phyloP scores from a whole-genome alignment of 805 yeast species.

The Clavispora phyllophila region DNA sequence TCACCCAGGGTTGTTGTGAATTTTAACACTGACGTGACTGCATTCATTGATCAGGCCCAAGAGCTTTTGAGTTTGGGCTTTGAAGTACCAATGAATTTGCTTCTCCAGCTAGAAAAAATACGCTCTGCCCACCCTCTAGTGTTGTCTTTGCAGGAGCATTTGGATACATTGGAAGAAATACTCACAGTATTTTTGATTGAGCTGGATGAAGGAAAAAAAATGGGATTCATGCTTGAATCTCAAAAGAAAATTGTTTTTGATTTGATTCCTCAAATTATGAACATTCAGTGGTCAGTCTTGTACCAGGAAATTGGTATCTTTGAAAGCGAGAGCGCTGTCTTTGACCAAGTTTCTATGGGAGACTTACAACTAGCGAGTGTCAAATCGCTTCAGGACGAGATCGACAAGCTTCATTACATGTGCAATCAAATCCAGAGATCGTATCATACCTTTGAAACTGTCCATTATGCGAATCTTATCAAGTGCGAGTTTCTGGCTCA shows the following conservation, averaged over 20 bases:
- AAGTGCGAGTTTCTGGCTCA: constrained; percentile 3
- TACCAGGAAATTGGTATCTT: constrained; percentile 17
- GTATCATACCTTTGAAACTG: constrained; percentile 1
- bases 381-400: constrained; percentile 19
- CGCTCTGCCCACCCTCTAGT: constrained; percentile 56
- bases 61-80: constrained; percentile 35
- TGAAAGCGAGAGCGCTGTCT: constrained; percentile 22
- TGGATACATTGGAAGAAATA: constrained; percentile 35
- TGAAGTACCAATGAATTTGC: constrained; percentile 51
- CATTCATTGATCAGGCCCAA: constrained; percentile 5
- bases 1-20: constrained; percentile 2
- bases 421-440: constrained; percentile 5
- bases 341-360: constrained; percentile 34
- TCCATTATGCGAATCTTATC: constrained; percentile 2
- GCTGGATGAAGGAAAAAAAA: constrained; percentile 35
- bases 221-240: constrained; percentile 35
- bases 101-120: constrained; percentile 44
- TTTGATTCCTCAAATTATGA: constrained; percentile 5
- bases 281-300: constrained; percentile 9
- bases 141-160: constrained; percentile 46
- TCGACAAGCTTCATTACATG: constrained; percentile 15
- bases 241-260: constrained; percentile 29
- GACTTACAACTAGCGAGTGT: constrained; percentile 24
- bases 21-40: constrained; percentile 1
- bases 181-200: constrained; percentile 16